Evolutionary conservation across 2,329 filamentous ascomycete genomes (phyloP).

Genomic region (Lasiodiplodia citricola): DNA sequence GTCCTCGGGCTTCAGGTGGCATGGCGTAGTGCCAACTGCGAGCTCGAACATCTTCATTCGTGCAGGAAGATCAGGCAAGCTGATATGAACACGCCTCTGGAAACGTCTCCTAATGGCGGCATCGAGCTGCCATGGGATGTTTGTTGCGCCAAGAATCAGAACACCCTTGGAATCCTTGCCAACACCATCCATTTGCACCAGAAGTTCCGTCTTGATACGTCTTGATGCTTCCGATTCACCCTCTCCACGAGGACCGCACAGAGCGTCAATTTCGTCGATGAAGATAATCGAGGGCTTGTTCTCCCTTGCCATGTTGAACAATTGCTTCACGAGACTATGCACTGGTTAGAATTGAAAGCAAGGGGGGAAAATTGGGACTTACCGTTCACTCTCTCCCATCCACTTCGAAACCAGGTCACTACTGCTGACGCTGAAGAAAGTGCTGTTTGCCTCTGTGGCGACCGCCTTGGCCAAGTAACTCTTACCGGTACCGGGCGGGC

Average conservation of each 20-base stretch:
- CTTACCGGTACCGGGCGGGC: conserved; percentile 95
- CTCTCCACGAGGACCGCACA: conserved; percentile 90
- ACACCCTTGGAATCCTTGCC: conserved; percentile 95
- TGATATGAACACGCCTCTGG: conserved; percentile 95
- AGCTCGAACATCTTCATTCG: conserved; percentile 96
- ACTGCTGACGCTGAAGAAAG: conserved; percentile 98
- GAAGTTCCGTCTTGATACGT: conserved; percentile 96
- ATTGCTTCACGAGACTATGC: conserved; percentile 84
- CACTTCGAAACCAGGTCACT: conserved; percentile 98
- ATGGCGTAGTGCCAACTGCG: conserved; percentile 90
- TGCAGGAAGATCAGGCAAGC: conserved; percentile 83
- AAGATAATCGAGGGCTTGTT: conserved; percentile 99
- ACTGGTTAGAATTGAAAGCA: conserved; percentile 27
- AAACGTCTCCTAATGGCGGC: conserved; percentile 94
- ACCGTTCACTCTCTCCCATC: conserved; percentile 99
- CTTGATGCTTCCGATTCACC: conserved; percentile 97
- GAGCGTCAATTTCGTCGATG: conserved; percentile 96
- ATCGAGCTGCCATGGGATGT: conserved; percentile 98
- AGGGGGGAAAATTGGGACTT: conserved; percentile 36
- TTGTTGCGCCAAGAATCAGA: conserved; percentile 92
- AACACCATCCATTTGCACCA: conserved; percentile 99
- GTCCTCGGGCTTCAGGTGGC: conserved; percentile 77
- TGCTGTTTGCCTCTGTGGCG: conserved; percentile 97
- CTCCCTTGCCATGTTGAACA: conserved; percentile 97
- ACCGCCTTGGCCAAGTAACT: conserved; percentile 97